phyloP scores from a whole-genome alignment of 768 basidiomycete species.

The Leucocoprinus birnbaumii region DNA sequence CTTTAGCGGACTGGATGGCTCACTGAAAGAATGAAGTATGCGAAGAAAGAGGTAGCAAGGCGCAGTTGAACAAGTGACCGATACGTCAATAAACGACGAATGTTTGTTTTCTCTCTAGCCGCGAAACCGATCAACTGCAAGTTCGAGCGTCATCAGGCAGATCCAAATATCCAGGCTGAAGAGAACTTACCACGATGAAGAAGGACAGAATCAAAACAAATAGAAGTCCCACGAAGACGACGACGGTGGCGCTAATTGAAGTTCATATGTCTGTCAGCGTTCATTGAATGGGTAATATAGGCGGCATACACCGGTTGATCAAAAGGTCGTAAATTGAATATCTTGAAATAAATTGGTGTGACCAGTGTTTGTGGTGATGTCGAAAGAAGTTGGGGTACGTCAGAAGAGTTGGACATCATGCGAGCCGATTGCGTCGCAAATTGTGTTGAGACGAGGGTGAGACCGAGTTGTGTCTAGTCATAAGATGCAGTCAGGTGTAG shows the following conservation, averaged over 20 bases:
- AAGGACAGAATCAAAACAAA: slow-evolving; percentile 46
- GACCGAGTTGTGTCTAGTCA: slow-evolving; percentile 33
- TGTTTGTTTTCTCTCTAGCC: slow-evolving; percentile 28
- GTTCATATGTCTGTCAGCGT: too few relatives aligned
- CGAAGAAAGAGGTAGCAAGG: slow-evolving; percentile 24
- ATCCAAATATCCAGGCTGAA: not conserved
- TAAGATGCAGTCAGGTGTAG: too few relatives aligned
- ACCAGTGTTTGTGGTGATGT: slow-evolving; percentile 49
- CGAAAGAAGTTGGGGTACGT: slow-evolving; percentile 32
- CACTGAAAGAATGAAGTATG: slow-evolving; percentile 38
- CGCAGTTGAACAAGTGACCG: slow-evolving; percentile 29
- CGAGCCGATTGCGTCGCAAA: slow-evolving; percentile 30
- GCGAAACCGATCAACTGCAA: slow-evolving; percentile 27
- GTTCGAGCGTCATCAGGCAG: not conserved
- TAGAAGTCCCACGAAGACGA: slow-evolving; percentile 52
- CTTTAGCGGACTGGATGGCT: not conserved
- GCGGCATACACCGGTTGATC: slow-evolving; percentile 53
- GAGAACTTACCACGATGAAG: slow-evolving; percentile 36
- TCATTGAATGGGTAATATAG: not conserved
- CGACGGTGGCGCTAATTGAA: slow-evolving; percentile 43
- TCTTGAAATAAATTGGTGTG: slow-evolving; percentile 43
- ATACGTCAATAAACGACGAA: slow-evolving; percentile 23
- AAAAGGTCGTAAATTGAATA: slow-evolving; percentile 54
- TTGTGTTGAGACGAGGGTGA: slow-evolving; percentile 30
- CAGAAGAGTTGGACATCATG: slow-evolving; percentile 25